phyloP scores from a whole-genome alignment of 1,139 yeast genomes.

The Meyerozyma elateridarum region DNA sequence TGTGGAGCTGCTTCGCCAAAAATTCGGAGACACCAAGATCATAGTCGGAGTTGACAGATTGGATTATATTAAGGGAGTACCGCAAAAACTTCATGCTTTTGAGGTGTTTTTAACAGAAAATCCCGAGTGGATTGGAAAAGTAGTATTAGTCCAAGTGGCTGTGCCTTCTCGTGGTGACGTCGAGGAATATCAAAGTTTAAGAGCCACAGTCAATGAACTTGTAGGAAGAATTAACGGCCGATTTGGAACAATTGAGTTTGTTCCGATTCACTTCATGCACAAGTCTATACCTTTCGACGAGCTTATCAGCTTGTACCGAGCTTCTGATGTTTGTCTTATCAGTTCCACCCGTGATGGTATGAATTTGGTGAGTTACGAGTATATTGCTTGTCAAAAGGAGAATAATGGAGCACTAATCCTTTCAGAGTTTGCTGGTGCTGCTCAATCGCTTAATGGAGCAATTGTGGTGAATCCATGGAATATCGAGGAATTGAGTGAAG shows the following conservation, averaged over 20 bases:
- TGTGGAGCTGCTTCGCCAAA: conserved; percentile 54
- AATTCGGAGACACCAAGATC: conserved; percentile 67
- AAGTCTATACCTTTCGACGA: conserved; percentile 88
- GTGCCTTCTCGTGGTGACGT: conserved; percentile 98
- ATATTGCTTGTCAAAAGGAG: conserved; percentile 90
- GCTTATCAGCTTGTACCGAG: conserved; percentile 77
- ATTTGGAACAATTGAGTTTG: conserved; percentile 95
- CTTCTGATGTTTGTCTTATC: conserved; percentile 88
- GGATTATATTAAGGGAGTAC: conserved; percentile 96
- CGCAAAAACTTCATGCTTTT: conserved; percentile 93
- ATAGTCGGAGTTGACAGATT: conserved; percentile 95
- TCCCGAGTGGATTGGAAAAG: conserved; percentile 98
- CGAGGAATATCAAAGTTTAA: conserved; percentile 90
- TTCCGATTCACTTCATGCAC: conserved; percentile 96
- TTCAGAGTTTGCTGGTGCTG: conserved; percentile 98
- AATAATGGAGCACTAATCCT: conserved; percentile 81
- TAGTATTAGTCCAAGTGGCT: conserved; percentile 91
- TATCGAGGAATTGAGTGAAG: conserved; percentile 84
- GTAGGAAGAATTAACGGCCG: conserved; percentile 96
- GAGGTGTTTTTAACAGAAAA: conserved; percentile 88
- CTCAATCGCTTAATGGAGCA: conserved; percentile 92
- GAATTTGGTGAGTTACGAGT: conserved; percentile 94
- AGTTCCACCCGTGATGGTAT: conserved; percentile 96
- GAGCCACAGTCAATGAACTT: conserved; percentile 92
- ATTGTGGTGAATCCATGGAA: conserved; percentile 97